Evolutionary conservation across 805 yeast species (phyloP), one percentile per base, ranked within the genome.

Genomic region (Yamadazyma sp.): DNA sequence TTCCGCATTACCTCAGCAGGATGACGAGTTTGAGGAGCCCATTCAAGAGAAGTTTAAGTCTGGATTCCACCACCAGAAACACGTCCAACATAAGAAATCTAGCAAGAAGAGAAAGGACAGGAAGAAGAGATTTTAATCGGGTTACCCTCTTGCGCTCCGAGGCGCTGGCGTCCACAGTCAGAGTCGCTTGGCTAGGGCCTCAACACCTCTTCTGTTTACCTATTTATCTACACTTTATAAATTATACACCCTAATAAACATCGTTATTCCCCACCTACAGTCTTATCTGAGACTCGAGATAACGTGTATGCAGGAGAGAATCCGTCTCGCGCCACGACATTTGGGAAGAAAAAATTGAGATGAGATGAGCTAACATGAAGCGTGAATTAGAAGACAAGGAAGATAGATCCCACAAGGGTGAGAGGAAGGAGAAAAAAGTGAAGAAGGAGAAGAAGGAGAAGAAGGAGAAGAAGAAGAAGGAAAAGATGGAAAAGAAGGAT

Each of bases 31-130:
- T 8, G 34, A 34, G 12, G 44, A 31, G 3, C 22, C 42, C 3
- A 24, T 45, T 23, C 32, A 37, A 13, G 55, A 49, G 31, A 46
- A 39, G 35, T 32, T 45, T 37, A 54, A 52, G 26, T 38, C 51
- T 15, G 50, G 42, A 23, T 28, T 33, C 21, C 50, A 52, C 38
- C 46, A 46, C 37, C 40, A 38, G 28, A 52, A 51, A 28, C 46
- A 44, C 35, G 42, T 42, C 32, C 40, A 46, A 14, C 45, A 28
- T 40, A 49, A 54, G 23, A 18, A 32, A 27, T 29, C 26, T 9
- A 32, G 42, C 22, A 43, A 46, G 38, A 46, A 41, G 38, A 37
- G 38, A 27, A 23, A 28, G 21, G 38, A 22, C 9, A 38, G 20
- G 14, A 38, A 34, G 25, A 38, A 29, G 30, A 21, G 29, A 27